Evolutionary conservation across 2,329 filamentous ascomycete species (phyloP).

Genomic region (Stagonosporopsis chrysanthemi): DNA sequence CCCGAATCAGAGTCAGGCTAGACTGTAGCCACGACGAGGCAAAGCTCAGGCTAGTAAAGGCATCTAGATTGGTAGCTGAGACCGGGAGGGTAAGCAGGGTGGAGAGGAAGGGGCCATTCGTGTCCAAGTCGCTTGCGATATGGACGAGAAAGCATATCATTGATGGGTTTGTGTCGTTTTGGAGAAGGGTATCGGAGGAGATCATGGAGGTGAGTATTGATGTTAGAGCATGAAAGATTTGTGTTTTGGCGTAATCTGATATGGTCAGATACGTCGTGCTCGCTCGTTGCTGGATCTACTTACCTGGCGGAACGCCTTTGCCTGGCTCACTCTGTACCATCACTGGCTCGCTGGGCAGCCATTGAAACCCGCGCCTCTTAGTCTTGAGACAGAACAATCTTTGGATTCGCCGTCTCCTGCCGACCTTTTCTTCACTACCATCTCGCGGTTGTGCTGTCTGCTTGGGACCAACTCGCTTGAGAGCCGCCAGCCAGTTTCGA

Average conservation of each 20-base stretch:
- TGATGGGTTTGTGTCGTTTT: background rate
- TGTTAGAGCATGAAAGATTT: background rate
- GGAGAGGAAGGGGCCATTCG: background rate
- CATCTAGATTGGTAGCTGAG: background rate
- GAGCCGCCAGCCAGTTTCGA: background rate
- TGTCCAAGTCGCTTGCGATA: background rate
- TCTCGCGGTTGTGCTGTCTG: background rate
- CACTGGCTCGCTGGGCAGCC: background rate
- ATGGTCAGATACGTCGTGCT: background rate
- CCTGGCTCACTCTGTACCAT: background rate
- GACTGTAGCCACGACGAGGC: background rate
- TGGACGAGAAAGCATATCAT: constrained; percentile 5
- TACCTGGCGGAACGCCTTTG: background rate
- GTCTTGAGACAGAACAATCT: background rate
- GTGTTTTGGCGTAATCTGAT: background rate
- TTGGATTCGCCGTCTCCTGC: too few relatives aligned
- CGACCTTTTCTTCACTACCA: background rate
- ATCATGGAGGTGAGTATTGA: background rate
- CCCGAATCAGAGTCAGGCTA: background rate
- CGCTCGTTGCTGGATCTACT: background rate
- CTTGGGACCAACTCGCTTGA: background rate
- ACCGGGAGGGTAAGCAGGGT: background rate
- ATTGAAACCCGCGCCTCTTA: background rate
- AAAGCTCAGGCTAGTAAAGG: background rate
- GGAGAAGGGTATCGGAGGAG: background rate